Evolutionary conservation across 768 basidiomycete genomes (phyloP), one percentile per base, ranked within the genome.

Genomic region (Phylloporus sp.): DNA sequence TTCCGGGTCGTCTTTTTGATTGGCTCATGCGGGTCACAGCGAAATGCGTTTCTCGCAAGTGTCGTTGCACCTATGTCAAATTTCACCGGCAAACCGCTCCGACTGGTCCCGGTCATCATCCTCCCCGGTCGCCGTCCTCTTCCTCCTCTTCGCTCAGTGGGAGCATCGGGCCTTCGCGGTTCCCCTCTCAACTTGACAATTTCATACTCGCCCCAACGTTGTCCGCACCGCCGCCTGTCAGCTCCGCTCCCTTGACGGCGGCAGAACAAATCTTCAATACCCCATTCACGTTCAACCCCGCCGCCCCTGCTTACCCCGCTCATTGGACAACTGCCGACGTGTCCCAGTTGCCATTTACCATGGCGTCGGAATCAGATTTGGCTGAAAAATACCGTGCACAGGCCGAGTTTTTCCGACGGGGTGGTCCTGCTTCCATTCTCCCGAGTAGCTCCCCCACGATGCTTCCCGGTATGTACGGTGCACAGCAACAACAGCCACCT

Each of bases 51-150:
- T 74, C 82, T 42, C 79, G 84, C 46, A 87, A 85, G 63, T 75
- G 69, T 44, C 75, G 82, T 5, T 90, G 87, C 66, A 90, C 86
- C 0, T 90, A 80, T 54, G 81, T 88, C 64, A 87, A 90, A 59
- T 88, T 86, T 58, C 85, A 87, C 59, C 80, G 86, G 13, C 87
- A 88, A 59, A 89, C 87, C 0, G 86, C 85, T 0, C 86, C 86
- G 23, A 74, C 77, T 2, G 86, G 86, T 4, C 86, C 86, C 9
- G 86, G 86, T 9, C 86, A 89, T 55, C 56, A 62, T 6, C 64
- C 69, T 11, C 67, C 68, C 13, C 70, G 62, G 5, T 66, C 71
- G 4, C 56, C 58, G 3, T 45, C 69, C 4, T 66, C 69, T 5
- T 56, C 61, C 35, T 70, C 71, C 1, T 57, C 63, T 32, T 61